Evolutionary conservation across 345 rosid genomes (phyloP), one percentile per base, ranked within the genome.

Genomic region (Moricandia arvensis): DNA sequence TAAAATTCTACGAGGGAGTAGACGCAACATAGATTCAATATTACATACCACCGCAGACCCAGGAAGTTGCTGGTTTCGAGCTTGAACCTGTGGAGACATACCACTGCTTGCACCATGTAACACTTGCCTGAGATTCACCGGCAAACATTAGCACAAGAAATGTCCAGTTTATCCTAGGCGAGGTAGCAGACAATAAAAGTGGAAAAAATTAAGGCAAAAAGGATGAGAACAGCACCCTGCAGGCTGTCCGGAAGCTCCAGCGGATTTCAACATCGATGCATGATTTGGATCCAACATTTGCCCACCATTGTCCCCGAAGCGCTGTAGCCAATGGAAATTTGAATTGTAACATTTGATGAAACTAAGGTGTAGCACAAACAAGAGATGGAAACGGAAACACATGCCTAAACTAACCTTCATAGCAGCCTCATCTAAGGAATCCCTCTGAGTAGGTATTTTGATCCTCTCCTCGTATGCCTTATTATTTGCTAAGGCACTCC

Each of bases 21-120:
- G 10, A 35, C 30, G 55, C n/a, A 43, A 47, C 33, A 37, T 29
- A 21, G 41, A 30, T 15, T 60, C 53, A 73, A 72, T 59, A 63
- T 55, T 26, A 12, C 85, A 78, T 88, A 95, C 99, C 79, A 77
- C 87, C n/a, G 91, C 82, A 54, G 97, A 82, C 59, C 85, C 97
- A 1, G 96, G 84, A 64, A 92, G 82, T 79, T 89, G 99, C 83
- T 89, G 98, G 81, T 80, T 87, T 72, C 96, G 83, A 72, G 87
- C 63, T 83, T 90, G 97, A 79, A 95, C 89, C 79, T 95, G 98
- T 43, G 96, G 90, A 72, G 97, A 87, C 91, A 90, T 90, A 72
- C 84, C 93, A 69, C 93, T 96, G 66, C 90, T 82, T 29, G 89
- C 61, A 62, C 93, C 89, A 83, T 92, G 99, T 83, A 95, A 83